phyloP scores from a whole-genome alignment of 495 filamentous ascomycete species.

The Penicillium soppii region DNA sequence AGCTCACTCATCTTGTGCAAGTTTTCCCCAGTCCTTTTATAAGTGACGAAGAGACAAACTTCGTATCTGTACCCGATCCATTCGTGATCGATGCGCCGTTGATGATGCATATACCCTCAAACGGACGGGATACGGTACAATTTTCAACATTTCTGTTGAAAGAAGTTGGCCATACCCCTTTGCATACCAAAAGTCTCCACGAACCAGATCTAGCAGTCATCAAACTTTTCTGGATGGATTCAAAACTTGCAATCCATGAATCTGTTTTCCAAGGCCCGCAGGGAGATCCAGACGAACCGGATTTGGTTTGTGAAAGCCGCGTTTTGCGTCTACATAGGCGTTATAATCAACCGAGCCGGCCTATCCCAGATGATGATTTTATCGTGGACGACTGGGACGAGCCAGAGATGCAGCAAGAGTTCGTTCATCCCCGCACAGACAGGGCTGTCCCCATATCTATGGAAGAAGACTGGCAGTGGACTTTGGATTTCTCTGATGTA shows the following conservation, averaged over 20 bases:
- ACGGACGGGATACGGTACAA: conserved; percentile 4
- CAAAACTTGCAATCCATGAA: conserved; percentile 35
- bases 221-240: conserved; percentile 41
- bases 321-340: conserved; percentile 26
- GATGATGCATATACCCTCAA: neutral
- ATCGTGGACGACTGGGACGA: conserved; percentile 43
- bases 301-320: conserved; percentile 12
- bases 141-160: conserved; percentile 38
- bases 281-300: conserved; percentile 3
- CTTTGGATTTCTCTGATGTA: conserved; percentile 31
- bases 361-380: conserved; percentile 23
- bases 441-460: neutral
- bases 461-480: conserved; percentile 23
- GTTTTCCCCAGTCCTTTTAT: conserved; percentile 34
- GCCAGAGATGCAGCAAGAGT: conserved; percentile 10
- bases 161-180: conserved; percentile 29
- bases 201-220: conserved; percentile 25
- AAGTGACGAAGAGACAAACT: conserved; percentile 12
- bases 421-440: neutral
- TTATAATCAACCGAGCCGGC: conserved; percentile 7
- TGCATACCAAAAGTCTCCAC: conserved; percentile 11
- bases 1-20: conserved; percentile 34
- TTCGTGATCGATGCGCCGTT: conserved; percentile 38
- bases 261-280: conserved; percentile 25
- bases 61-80: conserved; percentile 36